Evolutionary conservation across 1,139 yeast species (phyloP), one percentile per base, ranked within the genome.

Genomic region (Kodamaea plutei): DNA sequence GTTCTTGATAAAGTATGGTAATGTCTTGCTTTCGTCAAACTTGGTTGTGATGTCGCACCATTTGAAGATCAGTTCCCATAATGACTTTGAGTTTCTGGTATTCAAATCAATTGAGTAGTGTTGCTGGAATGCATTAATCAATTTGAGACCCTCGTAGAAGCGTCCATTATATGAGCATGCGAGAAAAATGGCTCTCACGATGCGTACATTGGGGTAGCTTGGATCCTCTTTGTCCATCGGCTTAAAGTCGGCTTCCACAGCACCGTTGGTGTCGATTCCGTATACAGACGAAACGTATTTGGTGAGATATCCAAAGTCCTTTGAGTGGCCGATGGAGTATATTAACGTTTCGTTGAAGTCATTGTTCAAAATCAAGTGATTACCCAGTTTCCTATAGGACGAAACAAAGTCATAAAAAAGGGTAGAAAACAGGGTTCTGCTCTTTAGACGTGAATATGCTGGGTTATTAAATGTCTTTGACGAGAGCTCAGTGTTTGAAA

Each of bases 21-120:
- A 48, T 8, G 64, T 58, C 20, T 46, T 45, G 11, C 49, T 44
- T 27, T 54, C 54, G 20, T 54, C 51, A 36, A 34, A 64, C 28
- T 28, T 33, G 15, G 46, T 42, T 16, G 36, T 20, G 5, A 51
- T 39, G 34, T 65, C 61, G 31, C 63, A 55, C 69, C 70, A 63
- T 29, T 50, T 50, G 42, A 66, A 58, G 1, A 64, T 39, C 26
- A 47, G 52, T 35, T 56, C 64, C 71, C 72, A 67, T 35, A 67
- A 57, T 4, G 44, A 35, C 31, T 48, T 52, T 13, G 63, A 37
- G 3, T 39, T 31, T 2, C 34, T 35, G 4, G 40, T 35, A 8
- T 47, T 31, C 17, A 56, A 39, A 27, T 56, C 52, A 9, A 64
- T 35, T 4, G 47, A 41, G 35, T 61, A 66, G 17, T 44, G 37